These are phyloP conservation scores for Paramecium sexaurelia DNA, from an alignment of 73 alveolate genomes.

Conservation along the genomic window DNA sequence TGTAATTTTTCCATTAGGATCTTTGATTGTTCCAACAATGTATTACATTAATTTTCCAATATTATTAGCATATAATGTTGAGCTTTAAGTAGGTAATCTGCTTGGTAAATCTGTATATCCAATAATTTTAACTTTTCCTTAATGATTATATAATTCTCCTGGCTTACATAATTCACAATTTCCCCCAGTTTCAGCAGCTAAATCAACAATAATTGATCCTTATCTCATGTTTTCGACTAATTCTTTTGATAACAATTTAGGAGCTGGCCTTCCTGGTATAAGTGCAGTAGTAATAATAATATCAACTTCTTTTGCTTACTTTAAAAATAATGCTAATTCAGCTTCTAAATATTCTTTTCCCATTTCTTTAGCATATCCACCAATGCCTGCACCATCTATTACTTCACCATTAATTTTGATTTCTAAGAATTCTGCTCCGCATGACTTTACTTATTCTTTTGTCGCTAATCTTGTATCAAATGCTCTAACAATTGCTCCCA, in stretches of 20 bases:
- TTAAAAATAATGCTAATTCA: constrained; percentile 70
- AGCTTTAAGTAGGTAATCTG: constrained; percentile 73
- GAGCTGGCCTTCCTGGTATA: constrained; percentile 86
- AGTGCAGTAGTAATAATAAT: constrained; percentile 82
- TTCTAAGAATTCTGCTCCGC: constrained; percentile 84
- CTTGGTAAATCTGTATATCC: constrained; percentile 86
- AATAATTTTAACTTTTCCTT: constrained; percentile 81
- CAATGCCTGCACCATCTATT: constrained; percentile 77
- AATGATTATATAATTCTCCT: constrained; percentile 70
- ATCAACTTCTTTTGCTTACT: constrained; percentile 74
- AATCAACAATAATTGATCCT: constrained; percentile 81
- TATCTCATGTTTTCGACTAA: constrained; percentile 77
- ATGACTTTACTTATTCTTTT: constrained; percentile 74
- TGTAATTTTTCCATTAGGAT: constrained; percentile 23
- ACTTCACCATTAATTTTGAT: constrained; percentile 77
- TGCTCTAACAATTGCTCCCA: constrained; percentile 78
- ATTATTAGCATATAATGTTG: constrained; percentile 79
- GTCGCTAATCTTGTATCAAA: constrained; percentile 78
- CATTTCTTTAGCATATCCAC: constrained; percentile 83
- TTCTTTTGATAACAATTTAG: constrained; percentile 74
- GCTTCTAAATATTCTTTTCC: constrained; percentile 69
- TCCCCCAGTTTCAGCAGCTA: constrained; percentile 89
- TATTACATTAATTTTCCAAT: constrained; percentile 72
- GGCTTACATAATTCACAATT: constrained; percentile 76
- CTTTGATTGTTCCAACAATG: constrained; percentile 77